phyloP scores from a whole-genome alignment of 768 basidiomycete genomes.

The Rhizopogon sp. region DNA sequence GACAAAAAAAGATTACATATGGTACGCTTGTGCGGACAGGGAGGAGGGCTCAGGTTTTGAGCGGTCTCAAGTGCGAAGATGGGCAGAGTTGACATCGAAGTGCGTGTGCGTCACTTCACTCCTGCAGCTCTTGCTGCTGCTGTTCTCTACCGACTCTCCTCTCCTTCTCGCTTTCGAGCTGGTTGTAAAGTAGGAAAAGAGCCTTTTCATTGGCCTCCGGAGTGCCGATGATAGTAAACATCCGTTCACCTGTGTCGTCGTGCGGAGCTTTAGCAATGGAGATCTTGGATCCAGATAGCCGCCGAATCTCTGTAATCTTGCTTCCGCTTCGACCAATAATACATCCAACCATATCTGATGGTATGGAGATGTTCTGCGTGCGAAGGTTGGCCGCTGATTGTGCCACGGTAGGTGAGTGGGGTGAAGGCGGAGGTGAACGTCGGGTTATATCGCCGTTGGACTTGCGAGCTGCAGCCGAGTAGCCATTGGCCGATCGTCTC shows the following conservation, averaged over 20 bases:
- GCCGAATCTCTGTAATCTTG: conserved; percentile 99
- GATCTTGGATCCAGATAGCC: conserved; percentile 96
- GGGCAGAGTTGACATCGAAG: neutral
- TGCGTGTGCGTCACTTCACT: conserved; percentile 12
- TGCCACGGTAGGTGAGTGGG: conserved; percentile 39
- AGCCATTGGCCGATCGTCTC: conserved; percentile 49
- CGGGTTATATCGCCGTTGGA: conserved; percentile 53
- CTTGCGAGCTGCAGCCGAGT: conserved; percentile 50
- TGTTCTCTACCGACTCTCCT: conserved; percentile 83
- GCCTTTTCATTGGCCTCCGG: conserved; percentile 98
- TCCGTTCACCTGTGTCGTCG: conserved; percentile 97
- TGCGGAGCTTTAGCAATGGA: conserved; percentile 99
- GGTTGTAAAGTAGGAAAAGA: conserved; percentile 94
- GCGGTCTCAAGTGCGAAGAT: neutral
- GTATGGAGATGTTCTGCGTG: conserved; percentile 99
- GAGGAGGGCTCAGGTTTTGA: conserved; percentile 10
- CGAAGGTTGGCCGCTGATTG: conserved; percentile 77
- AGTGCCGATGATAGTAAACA: conserved; percentile 98
- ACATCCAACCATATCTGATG: conserved; percentile 98
- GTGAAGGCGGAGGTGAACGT: conserved; percentile 34
- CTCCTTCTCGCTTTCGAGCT: conserved; percentile 95
- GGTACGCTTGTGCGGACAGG: neutral
- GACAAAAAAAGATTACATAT: conserved; percentile 23
- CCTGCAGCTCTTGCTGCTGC: conserved; percentile 71
- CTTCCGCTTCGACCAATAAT: conserved; percentile 95